Evolutionary conservation across 805 yeast species (phyloP).

Genomic region (Brettanomyces anomalus): DNA sequence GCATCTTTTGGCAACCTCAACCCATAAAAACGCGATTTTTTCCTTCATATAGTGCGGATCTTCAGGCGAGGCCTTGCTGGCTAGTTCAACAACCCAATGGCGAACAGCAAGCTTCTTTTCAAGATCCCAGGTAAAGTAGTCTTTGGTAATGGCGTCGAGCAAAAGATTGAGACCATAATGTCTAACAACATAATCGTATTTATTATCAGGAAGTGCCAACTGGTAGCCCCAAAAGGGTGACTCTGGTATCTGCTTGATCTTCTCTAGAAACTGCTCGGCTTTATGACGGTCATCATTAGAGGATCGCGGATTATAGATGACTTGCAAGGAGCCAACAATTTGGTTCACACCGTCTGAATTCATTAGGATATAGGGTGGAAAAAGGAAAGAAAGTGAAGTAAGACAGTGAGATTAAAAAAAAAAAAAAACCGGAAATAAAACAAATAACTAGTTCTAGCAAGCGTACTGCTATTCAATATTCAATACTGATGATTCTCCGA

Average conservation of each 20-base stretch:
- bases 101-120: slow-evolving; percentile 61
- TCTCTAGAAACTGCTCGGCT: slow-evolving; percentile 62
- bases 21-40: slow-evolving; percentile 87
- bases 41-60: slow-evolving; percentile 91
- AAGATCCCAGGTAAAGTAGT: slow-evolving; percentile 45
- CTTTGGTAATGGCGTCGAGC: slow-evolving; percentile 56
- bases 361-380: not conserved
- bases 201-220: slow-evolving; percentile 56
- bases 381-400: not conserved
- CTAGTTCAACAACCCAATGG: slow-evolving; percentile 77
- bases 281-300: slow-evolving; percentile 45
- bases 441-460: too few species aligned
- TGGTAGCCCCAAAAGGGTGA: slow-evolving; percentile 92
- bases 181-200: slow-evolving; percentile 62
- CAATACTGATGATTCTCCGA: too few species aligned
- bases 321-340: slow-evolving; percentile 68
- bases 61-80: slow-evolving; percentile 42
- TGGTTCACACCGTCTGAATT: slow-evolving; percentile 50
- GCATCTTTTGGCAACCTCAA: slow-evolving; percentile 74
- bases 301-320: slow-evolving; percentile 60
- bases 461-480: too few species aligned
- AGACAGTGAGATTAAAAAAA: not conserved
- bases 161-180: slow-evolving; percentile 84
- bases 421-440: not conserved
- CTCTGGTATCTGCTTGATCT: slow-evolving; percentile 67